Conservation (phyloP, 1,284 basidiomycete genomes). For the Phaffia rhodozyma region DNA sequence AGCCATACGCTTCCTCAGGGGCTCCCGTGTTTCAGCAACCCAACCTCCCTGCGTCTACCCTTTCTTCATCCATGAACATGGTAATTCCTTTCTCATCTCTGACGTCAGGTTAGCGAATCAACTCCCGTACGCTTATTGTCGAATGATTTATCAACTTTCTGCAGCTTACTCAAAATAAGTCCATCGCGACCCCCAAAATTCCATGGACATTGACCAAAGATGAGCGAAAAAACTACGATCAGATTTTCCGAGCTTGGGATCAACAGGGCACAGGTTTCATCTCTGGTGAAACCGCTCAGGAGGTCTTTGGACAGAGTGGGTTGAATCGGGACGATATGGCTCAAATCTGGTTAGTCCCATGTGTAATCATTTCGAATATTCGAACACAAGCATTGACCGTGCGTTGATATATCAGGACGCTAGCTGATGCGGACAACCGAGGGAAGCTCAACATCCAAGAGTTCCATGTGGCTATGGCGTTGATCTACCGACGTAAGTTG, state of each 20-base stretch:
- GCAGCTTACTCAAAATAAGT: slow-evolving; percentile 51
- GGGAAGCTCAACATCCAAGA: slow-evolving; percentile 91
- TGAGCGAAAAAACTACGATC: slow-evolving; percentile 94
- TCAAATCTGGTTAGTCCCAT: slow-evolving; percentile 66
- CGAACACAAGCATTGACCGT: neutral
- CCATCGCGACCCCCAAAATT: slow-evolving; percentile 58
- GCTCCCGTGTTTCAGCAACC: slow-evolving; percentile 17
- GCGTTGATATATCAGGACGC: slow-evolving; percentile 47
- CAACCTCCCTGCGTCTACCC: slow-evolving; percentile 11
- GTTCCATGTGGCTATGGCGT: slow-evolving; percentile 97
- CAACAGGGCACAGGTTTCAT: slow-evolving; percentile 72
- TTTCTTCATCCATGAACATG: slow-evolving; percentile 16
- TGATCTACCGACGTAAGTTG: slow-evolving; percentile 82
- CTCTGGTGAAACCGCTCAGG: slow-evolving; percentile 68
- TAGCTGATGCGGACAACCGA: slow-evolving; percentile 79
- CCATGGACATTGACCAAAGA: slow-evolving; percentile 80
- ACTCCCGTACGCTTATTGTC: neutral
- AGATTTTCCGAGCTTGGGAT: slow-evolving; percentile 96
- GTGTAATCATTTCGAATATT: neutral
- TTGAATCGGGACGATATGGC: slow-evolving; percentile 81
- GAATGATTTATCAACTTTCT: slow-evolving; percentile 35
- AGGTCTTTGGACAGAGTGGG: slow-evolving; percentile 92
- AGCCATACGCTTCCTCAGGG: slow-evolving; percentile 8
- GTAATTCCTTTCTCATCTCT: neutral
- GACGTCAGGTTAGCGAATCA: neutral